Base-by-base conservation (phyloP, 352 stramenopile genomes). In the Pythium aphanidermatum region DNA sequence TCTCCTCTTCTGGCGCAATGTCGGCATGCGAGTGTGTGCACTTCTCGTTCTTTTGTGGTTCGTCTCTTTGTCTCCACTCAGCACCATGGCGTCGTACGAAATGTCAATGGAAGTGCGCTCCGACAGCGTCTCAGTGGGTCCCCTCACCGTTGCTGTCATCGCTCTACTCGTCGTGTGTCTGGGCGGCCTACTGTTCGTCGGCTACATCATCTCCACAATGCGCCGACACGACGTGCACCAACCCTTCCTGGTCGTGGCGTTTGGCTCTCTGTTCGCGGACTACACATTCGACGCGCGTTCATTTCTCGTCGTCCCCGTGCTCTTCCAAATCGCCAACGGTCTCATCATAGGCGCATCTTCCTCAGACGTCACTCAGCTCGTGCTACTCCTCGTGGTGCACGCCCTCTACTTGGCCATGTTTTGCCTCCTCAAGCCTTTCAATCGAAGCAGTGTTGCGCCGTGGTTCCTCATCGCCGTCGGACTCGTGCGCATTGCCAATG, bases 191-290 rank as follows among this genome's bases (percentile, higher is more conserved):
- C 14, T 50, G 4, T 37, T 58, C 25, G 32, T 49, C 10, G 29
- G 30, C 2, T 49, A 51, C 32, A 46, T 34, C 7, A 28, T 65
- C 14, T 17, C 21, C 11, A 38, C n/a, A 17, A 12, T 12, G 20
- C 9, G 9, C 12, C 32, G n/a, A 17, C 32, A 17, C 9, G 32
- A 38, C 32, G n/a, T 38, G 7, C 9, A 16, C 21, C 38, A 51
- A 19, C 51, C 33, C 36, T 52, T 52, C 34, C 48, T 37, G 12
- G 32, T 60, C 2, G 44, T 39, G 10, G 44, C 47, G 4, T 71
- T 57, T 52, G 62, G 62, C 8, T 36, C 35, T 12, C 25, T 71
- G 10, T 63, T 65, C 45, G 49, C 50, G 19, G 57, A 68, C 40
- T 62, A 53, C 31, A 28, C 12, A 2, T 63, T 63, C 48, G 24